Conservation (phyloP, 2,329 filamentous ascomycete species). For the Curvularia eragrostidis region DNA sequence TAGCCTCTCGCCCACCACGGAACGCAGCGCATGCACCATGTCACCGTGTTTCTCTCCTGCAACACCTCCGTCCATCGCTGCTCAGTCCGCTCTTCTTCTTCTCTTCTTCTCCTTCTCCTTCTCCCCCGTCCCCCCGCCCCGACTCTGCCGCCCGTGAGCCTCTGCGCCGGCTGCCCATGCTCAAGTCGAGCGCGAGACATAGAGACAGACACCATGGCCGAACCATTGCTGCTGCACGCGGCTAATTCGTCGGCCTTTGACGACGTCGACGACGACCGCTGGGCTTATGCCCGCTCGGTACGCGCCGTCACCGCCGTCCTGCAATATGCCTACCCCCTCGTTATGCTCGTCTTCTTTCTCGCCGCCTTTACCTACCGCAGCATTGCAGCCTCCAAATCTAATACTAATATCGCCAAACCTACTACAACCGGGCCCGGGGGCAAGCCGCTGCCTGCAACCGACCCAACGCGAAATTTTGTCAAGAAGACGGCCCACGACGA, state of each 20-base stretch:
- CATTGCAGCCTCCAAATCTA: slow-evolving; percentile 59
- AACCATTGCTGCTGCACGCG: slow-evolving; percentile 16
- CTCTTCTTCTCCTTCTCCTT: not conserved
- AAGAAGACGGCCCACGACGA: slow-evolving; percentile 58
- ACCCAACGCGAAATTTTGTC: slow-evolving; percentile 52
- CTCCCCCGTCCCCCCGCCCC: slow-evolving; percentile 1
- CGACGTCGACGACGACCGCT: slow-evolving; percentile 25
- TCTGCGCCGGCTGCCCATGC: slow-evolving; percentile 17
- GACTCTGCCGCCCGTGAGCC: slow-evolving; percentile 20
- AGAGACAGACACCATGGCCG: slow-evolving; percentile 27
- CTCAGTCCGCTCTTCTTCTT: not conserved
- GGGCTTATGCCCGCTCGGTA: slow-evolving; percentile 29
- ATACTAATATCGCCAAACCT: slow-evolving; percentile 54
- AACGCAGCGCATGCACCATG: slow-evolving; percentile 15
- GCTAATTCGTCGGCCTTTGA: slow-evolving; percentile 17
- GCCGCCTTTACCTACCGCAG: slow-evolving; percentile 67
- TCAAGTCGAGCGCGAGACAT: slow-evolving; percentile 20
- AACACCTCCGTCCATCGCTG: slow-evolving; percentile 9
- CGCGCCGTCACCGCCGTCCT: slow-evolving; percentile 45
- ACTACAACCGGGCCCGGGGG: slow-evolving; percentile 79
- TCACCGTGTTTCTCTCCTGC: slow-evolving; percentile 21
- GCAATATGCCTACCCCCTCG: slow-evolving; percentile 67
- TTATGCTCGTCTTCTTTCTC: slow-evolving; percentile 70
- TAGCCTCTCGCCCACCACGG: slow-evolving; percentile 14
- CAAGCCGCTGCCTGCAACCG: slow-evolving; percentile 78